A percentile compares a stretch with the other conserved stretches of the same genome.
These are phyloP conservation scores for Chaetomiaceae sp. DNA, from an alignment of 2,329 filamentous ascomycete species.

Conservation along the genomic window DNA sequence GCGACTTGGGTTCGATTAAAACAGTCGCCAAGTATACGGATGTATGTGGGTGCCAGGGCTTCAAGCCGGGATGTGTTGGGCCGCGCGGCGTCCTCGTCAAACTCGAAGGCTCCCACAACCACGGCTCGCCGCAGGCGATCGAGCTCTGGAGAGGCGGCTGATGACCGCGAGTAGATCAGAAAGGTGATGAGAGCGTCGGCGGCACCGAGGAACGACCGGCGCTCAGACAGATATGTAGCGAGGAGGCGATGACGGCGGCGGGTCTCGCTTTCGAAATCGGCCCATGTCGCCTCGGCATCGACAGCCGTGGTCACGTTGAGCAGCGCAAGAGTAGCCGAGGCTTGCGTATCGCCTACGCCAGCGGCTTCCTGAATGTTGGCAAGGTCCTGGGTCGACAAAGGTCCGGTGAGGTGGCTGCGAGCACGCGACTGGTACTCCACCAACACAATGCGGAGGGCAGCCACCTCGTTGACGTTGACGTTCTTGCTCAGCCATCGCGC, in stretches of 20 bases:
- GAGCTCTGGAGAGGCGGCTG: slow-evolving; percentile 16
- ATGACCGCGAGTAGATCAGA: slow-evolving; percentile 35
- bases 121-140: slow-evolving; percentile 20
- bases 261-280: slow-evolving; percentile 56
- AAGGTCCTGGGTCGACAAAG: slow-evolving; percentile 71
- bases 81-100: slow-evolving; percentile 10
- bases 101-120: slow-evolving; percentile 20
- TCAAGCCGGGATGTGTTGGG: slow-evolving; percentile 31
- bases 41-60: slow-evolving; percentile 42
- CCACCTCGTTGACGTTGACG: slow-evolving; percentile 70
- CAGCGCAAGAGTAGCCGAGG: slow-evolving; percentile 50
- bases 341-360: slow-evolving; percentile 55
- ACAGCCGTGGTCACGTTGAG: slow-evolving; percentile 40
- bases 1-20: slow-evolving; percentile 45
- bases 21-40: slow-evolving; percentile 41
- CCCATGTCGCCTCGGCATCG: slow-evolving; percentile 50
- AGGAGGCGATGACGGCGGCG: slow-evolving; percentile 63
- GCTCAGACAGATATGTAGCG: slow-evolving; percentile 64
- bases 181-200: slow-evolving; percentile 51
- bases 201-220: slow-evolving; percentile 60
- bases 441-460: slow-evolving; percentile 71
- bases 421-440: slow-evolving; percentile 79
- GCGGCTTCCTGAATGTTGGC: slow-evolving; percentile 69
- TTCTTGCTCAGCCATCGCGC: slow-evolving; percentile 78
- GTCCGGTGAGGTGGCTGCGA: slow-evolving; percentile 62